phyloP scores from a whole-genome alignment of 306 rosid species.

The Arachis stenosperma region DNA sequence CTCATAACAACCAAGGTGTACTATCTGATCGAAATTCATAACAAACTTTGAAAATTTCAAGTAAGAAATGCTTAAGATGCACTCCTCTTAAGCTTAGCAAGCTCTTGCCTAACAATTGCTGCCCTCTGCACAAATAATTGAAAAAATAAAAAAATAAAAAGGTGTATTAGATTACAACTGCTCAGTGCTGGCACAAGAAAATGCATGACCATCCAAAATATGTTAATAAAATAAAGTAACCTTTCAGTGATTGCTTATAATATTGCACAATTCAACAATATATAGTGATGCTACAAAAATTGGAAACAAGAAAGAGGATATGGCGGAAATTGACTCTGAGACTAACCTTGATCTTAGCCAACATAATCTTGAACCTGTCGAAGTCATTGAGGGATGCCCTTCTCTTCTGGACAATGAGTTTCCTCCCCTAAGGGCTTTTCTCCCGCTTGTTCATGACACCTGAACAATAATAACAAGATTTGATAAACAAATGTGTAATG shows the following conservation, averaged over 20 bases:
- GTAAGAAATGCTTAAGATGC: conserved; percentile 43
- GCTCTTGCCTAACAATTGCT: conserved; percentile 73
- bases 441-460: conserved; percentile 93
- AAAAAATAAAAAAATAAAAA: neutral
- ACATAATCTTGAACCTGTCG: conserved; percentile 89
- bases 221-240: too few relatives aligned
- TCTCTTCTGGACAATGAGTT: conserved; percentile 76
- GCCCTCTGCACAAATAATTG: conserved; percentile 61
- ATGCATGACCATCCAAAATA: too few relatives aligned
- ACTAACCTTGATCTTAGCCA: conserved; percentile 85
- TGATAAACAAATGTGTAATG: neutral
- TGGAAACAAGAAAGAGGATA: neutral
- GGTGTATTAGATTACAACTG: neutral
- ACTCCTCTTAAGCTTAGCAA: conserved; percentile 66
- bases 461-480: conserved; percentile 21
- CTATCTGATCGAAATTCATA: conserved; percentile 37
- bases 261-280: too few relatives aligned
- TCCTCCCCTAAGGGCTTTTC: conserved; percentile 88
- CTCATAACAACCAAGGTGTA: conserved; percentile 23
- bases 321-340: neutral
- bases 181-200: too few relatives aligned
- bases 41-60: conserved; percentile 46
- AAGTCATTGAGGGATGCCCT: conserved; percentile 76
- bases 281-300: neutral
- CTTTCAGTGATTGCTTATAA: too few relatives aligned